Conservation (phyloP, 768 basidiomycete genomes). For the Podaxis sp. region DNA sequence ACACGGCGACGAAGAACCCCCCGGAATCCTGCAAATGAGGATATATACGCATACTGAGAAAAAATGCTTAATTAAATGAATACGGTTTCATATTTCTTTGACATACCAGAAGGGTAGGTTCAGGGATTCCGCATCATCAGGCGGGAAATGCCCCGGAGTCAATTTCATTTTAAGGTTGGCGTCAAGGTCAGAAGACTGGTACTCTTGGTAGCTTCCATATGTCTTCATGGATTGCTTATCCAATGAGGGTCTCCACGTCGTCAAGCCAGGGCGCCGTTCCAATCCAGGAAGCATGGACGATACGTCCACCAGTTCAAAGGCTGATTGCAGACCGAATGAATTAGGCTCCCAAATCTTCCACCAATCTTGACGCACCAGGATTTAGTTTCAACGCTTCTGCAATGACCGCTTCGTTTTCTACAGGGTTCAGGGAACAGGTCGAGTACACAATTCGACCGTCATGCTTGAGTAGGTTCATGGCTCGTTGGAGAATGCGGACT, state of each 20-base stretch:
- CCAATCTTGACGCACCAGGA: constrained; percentile 47
- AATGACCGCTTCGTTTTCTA: constrained; percentile 96
- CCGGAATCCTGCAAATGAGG: constrained; percentile 97
- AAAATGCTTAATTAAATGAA: not conserved
- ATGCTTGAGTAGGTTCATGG: constrained; percentile 81
- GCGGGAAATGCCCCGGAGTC: constrained; percentile 79
- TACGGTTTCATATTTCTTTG: not conserved
- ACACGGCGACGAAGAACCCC: constrained; percentile 95
- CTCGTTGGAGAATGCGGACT: constrained; percentile 87
- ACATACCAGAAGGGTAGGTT: constrained; percentile 74
- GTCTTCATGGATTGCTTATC: constrained; percentile 50
- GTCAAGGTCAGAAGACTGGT: constrained; percentile 49
- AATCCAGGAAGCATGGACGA: constrained; percentile 72
- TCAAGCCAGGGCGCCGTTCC: constrained; percentile 72
- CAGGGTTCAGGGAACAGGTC: constrained; percentile 94
- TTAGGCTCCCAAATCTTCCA: not conserved
- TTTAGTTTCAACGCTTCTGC: constrained; percentile 76
- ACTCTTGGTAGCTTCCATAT: constrained; percentile 63
- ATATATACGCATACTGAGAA: constrained; percentile 79
- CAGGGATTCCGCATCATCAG: constrained; percentile 56
- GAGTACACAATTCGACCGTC: constrained; percentile 96
- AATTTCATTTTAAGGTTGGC: constrained; percentile 59
- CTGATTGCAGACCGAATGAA: constrained; percentile 31
- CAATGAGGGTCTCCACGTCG: constrained; percentile 74
- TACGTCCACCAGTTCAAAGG: constrained; percentile 80